Conservation (phyloP, 1,284 basidiomycete genomes). For the Puccinia triticina region DNA sequence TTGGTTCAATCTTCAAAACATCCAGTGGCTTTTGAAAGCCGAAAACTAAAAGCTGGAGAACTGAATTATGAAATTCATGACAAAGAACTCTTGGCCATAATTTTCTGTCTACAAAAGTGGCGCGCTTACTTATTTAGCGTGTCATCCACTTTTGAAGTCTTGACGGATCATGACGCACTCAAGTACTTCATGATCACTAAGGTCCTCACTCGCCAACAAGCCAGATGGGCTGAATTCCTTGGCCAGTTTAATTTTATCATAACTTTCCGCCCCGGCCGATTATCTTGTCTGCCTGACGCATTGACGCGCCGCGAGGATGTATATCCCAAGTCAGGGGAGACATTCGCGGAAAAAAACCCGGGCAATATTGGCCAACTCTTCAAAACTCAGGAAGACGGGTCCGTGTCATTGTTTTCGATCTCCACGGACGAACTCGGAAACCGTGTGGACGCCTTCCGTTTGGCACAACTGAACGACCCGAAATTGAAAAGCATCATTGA, state of each 20-base stretch:
- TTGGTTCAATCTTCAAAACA: too few species aligned
- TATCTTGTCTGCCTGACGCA: not conserved
- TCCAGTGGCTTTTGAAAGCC: not conserved
- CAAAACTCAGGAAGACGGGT: too few species aligned
- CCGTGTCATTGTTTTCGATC: too few species aligned
- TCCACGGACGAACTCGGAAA: too few species aligned
- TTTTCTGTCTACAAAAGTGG: not conserved
- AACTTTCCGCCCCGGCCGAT: not conserved
- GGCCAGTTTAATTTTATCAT: not conserved
- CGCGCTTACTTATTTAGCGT: not conserved
- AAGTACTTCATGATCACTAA: not conserved
- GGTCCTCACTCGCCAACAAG: conserved; percentile 3
- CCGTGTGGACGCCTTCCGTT: too few species aligned
- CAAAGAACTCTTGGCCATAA: not conserved
- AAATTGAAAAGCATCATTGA: too few species aligned
- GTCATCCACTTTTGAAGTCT: not conserved
- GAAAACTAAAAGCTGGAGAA: not conserved
- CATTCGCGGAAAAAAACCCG: too few species aligned
- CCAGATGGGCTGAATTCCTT: conserved; percentile 9
- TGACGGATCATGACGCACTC: not conserved
- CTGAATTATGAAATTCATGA: conserved; percentile 15
- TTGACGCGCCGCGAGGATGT: not conserved
- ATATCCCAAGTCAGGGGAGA: not conserved
- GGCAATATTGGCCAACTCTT: too few species aligned
- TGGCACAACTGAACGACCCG: too few species aligned